These are phyloP conservation scores for Colletotrichum spinosum DNA, from an alignment of 2,329 filamentous ascomycete genomes.

Conservation along the genomic window DNA sequence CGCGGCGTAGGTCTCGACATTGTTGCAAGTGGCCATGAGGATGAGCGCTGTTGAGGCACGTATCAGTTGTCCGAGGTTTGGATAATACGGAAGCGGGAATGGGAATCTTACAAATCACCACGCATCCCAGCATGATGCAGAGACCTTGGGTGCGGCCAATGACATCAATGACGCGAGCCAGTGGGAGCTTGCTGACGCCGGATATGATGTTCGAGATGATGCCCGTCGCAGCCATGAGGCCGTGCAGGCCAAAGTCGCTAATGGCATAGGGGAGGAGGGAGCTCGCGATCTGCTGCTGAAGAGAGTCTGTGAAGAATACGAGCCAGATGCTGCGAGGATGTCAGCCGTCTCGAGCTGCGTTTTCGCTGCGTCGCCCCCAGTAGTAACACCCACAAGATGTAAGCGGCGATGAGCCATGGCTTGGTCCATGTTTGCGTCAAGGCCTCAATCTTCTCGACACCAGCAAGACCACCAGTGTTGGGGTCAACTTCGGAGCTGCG, in stretches of 20 bases:
- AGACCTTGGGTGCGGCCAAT: slow-evolving; percentile 53
- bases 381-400: slow-evolving; percentile 47
- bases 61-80: slow-evolving; percentile 39
- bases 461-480: slow-evolving; percentile 37
- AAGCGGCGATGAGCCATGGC: slow-evolving; percentile 51
- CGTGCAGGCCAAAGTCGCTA: slow-evolving; percentile 56
- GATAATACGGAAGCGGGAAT: background rate
- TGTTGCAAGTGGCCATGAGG: slow-evolving; percentile 68
- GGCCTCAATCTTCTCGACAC: slow-evolving; percentile 53
- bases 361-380: too few species aligned
- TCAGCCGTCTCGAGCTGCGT: background rate
- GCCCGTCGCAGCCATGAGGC: slow-evolving; percentile 57
- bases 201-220: slow-evolving; percentile 54
- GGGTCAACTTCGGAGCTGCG: slow-evolving; percentile 13
- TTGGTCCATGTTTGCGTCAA: slow-evolving; percentile 53
- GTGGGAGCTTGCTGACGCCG: slow-evolving; percentile 44
- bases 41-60: slow-evolving; percentile 55
- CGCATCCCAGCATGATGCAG: slow-evolving; percentile 43
- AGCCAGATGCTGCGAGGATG: slow-evolving; percentile 51
- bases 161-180: slow-evolving; percentile 54
- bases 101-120: slow-evolving; percentile 9
- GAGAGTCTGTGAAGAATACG: slow-evolving; percentile 55
- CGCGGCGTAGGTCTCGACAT: slow-evolving; percentile 57
- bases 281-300: slow-evolving; percentile 52
- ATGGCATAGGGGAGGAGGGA: slow-evolving; percentile 49